These are phyloP conservation scores for Penicillium sp. DNA, from an alignment of 2,329 filamentous ascomycete species.

Conservation along the genomic window DNA sequence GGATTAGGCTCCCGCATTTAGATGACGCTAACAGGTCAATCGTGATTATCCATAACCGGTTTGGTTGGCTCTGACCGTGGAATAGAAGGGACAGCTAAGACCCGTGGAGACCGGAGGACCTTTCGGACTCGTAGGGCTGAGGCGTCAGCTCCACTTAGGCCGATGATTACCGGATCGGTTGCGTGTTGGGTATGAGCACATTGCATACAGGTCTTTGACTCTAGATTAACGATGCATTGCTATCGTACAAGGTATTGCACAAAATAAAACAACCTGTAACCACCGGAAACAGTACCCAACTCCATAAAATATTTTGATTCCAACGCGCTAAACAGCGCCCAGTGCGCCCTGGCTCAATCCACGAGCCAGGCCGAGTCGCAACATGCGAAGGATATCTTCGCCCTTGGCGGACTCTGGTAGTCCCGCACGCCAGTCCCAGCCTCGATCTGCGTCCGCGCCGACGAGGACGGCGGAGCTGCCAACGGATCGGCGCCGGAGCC, in stretches of 20 bases:
- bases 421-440: conserved; percentile 72
- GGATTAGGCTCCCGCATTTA: conserved; percentile 24
- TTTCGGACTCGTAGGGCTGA: conserved; percentile 9
- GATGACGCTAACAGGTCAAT: conserved; percentile 18
- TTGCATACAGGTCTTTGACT: neutral
- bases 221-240: neutral
- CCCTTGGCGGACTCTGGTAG: conserved; percentile 62
- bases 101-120: too few species aligned
- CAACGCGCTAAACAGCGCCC: conserved; percentile 22
- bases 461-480: conserved; percentile 55
- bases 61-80: neutral
- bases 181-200: neutral
- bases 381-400: conserved; percentile 68
- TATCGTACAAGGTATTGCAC: neutral
- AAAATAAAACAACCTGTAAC: neutral
- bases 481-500: conserved; percentile 50
- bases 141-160: neutral
- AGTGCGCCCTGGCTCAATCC: conserved; percentile 59
- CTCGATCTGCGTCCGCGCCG: conserved; percentile 50
- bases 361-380: conserved; percentile 73
- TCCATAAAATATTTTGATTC: neutral
- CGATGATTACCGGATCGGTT: neutral
- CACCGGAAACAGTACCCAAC: neutral
- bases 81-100: too few species aligned
- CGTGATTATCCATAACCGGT: neutral